Evolutionary conservation across 1,284 basidiomycete species (phyloP).

Genomic region (Pseudozyma sp.): DNA sequence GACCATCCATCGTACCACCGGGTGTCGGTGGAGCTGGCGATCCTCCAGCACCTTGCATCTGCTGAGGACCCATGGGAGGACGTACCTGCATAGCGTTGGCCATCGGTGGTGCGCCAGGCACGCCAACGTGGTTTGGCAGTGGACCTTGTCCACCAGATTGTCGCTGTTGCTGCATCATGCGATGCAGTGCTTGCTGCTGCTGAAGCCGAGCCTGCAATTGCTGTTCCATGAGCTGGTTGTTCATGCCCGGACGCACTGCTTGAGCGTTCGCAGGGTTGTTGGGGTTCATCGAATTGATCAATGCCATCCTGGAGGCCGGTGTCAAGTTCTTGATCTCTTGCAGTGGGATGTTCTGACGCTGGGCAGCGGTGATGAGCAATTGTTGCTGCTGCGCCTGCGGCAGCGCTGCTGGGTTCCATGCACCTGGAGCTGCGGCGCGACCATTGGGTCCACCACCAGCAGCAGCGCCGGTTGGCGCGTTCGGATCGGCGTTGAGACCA

Average conservation of each 20-base stretch:
- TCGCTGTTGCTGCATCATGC: constrained; percentile 57
- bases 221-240: constrained; percentile 48
- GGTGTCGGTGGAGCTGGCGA: constrained; percentile 44
- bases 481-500: constrained; percentile 25
- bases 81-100: constrained; percentile 40
- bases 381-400: constrained; percentile 63
- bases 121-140: constrained; percentile 13
- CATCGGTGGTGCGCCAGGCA: constrained; percentile 31
- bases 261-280: constrained; percentile 49
- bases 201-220: constrained; percentile 59
- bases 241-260: constrained; percentile 41
- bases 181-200: constrained; percentile 56
- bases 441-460: constrained; percentile 22
- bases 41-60: constrained; percentile 35
- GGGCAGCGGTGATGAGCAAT: constrained; percentile 60
- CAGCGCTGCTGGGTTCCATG: constrained; percentile 51
- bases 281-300: constrained; percentile 59
- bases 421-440: constrained; percentile 23
- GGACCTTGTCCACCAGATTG: constrained; percentile 30
- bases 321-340: constrained; percentile 66
- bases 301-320: constrained; percentile 53
- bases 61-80: constrained; percentile 42
- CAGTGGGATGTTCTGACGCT: constrained; percentile 59
- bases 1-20: constrained; percentile 38
- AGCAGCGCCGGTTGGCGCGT: constrained; percentile 6